A percentile compares a stretch with the other conserved stretches of the same genome.
Evolutionary conservation across 2,329 filamentous ascomycete species (phyloP).

Genomic region (Scortechinia acanthostroma): DNA sequence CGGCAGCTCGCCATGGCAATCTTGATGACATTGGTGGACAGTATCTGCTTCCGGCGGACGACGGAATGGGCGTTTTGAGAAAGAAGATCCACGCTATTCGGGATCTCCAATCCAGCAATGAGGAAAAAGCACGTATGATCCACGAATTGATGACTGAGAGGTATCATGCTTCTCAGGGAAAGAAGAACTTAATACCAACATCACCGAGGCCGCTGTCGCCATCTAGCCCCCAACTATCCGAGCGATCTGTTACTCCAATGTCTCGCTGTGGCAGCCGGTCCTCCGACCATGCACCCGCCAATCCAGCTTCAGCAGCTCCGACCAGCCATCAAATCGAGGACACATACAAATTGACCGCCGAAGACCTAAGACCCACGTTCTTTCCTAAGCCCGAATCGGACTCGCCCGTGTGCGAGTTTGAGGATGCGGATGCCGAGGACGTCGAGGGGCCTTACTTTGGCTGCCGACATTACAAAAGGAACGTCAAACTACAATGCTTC

Average conservation of each 20-base stretch:
- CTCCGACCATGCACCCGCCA: background rate
- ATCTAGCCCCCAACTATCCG: background rate
- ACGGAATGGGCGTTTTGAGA: constrained; percentile 35
- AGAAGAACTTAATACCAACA: constrained; percentile 6
- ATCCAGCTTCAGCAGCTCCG: background rate
- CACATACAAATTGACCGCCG: constrained; percentile 24
- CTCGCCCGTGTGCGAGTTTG: background rate
- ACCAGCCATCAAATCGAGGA: constrained; percentile 8
- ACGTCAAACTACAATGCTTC: constrained; percentile 68
- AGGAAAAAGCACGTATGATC: constrained; percentile 35
- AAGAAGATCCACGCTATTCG: constrained; percentile 33
- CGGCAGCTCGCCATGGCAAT: too few species aligned
- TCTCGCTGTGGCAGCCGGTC: background rate
- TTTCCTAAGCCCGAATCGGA: constrained; percentile 12
- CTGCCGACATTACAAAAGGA: constrained; percentile 66
- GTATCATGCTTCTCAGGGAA: constrained; percentile 23
- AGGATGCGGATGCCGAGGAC: background rate
- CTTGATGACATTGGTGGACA: too few species aligned
- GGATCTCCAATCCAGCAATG: constrained; percentile 22
- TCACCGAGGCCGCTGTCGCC: background rate
- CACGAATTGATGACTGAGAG: constrained; percentile 38
- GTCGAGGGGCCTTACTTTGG: constrained; percentile 29
- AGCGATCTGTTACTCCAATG: background rate
- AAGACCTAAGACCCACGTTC: constrained; percentile 33
- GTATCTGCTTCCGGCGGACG: constrained; percentile 30